phyloP scores from a whole-genome alignment of 129 eudicot species.

The Kitagawia praeruptora region DNA sequence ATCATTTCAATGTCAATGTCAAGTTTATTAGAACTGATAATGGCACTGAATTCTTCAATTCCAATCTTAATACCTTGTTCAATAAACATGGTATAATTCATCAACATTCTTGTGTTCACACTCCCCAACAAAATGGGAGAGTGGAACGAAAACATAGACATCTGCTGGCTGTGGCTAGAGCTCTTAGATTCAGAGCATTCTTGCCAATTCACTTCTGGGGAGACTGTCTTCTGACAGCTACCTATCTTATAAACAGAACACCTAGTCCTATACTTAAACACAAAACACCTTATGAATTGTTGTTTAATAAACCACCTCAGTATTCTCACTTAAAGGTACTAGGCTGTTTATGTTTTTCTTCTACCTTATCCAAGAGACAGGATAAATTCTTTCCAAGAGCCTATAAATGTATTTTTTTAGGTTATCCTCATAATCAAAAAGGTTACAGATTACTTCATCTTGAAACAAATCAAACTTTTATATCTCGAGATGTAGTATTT shows the following conservation, averaged over 20 bases:
- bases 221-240: background rate
- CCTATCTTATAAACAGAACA: background rate
- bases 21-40: background rate
- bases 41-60: background rate
- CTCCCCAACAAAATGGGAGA: background rate
- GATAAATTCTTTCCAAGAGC: background rate
- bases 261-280: background rate
- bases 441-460: background rate
- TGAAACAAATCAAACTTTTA: background rate
- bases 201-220: background rate
- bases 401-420: background rate
- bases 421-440: background rate
- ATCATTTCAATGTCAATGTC: background rate
- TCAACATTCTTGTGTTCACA: background rate
- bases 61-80: rapidly evolving
- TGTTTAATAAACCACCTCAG: background rate
- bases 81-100: background rate
- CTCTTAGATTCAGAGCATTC: background rate
- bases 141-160: background rate
- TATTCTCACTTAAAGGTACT: background rate
- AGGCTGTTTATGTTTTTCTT: background rate
- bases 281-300: background rate
- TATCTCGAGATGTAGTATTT: background rate
- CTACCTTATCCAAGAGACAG: background rate
- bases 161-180: background rate